Percentiles rank a stretch among this genome's conserved stretches.
Evolutionary conservation across 2,329 filamentous ascomycete species (phyloP).

Genomic region (Didymella sp.): DNA sequence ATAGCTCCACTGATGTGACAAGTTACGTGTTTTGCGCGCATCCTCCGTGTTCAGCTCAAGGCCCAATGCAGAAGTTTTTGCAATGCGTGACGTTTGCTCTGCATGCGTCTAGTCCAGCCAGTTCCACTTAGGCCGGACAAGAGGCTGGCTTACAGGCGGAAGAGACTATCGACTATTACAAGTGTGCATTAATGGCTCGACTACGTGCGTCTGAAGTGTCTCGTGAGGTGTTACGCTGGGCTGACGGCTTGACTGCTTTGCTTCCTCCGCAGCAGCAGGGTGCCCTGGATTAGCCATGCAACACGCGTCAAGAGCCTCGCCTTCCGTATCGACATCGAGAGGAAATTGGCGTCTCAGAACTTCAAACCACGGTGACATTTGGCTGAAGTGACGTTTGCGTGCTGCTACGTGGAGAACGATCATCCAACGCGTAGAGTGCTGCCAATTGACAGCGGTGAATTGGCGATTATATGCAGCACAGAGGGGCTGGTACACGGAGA

Average conservation of each 20-base stretch:
- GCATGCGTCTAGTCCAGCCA: constrained; percentile 17
- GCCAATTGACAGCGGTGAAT: constrained; percentile 34
- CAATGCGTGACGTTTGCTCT: constrained; percentile 26
- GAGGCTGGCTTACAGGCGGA: constrained; percentile 4
- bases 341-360: constrained; percentile 18
- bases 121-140: constrained; percentile 7
- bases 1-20: constrained; percentile 37
- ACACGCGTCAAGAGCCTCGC: constrained; percentile 9
- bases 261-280: constrained; percentile 5
- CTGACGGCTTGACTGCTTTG: constrained; percentile 2
- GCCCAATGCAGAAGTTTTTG: constrained; percentile 20
- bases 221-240: not conserved
- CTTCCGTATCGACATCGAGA: constrained; percentile 2
- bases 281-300: not conserved
- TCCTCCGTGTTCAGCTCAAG: constrained; percentile 17
- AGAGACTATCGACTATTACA: not conserved
- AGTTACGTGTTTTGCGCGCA: constrained; percentile 19
- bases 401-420: constrained; percentile 20
- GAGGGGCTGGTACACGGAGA: constrained; percentile 47
- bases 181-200: constrained; percentile 1
- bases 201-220: constrained; percentile 1
- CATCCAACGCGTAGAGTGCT: constrained; percentile 30
- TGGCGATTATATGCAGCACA: constrained; percentile 35
- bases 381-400: constrained; percentile 22
- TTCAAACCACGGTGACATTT: constrained; percentile 9